A percentile compares a stretch with the other conserved stretches of the same genome.
Conservation (phyloP, 1,284 basidiomycete genomes). For the Fomitopsis palustris region DNA sequence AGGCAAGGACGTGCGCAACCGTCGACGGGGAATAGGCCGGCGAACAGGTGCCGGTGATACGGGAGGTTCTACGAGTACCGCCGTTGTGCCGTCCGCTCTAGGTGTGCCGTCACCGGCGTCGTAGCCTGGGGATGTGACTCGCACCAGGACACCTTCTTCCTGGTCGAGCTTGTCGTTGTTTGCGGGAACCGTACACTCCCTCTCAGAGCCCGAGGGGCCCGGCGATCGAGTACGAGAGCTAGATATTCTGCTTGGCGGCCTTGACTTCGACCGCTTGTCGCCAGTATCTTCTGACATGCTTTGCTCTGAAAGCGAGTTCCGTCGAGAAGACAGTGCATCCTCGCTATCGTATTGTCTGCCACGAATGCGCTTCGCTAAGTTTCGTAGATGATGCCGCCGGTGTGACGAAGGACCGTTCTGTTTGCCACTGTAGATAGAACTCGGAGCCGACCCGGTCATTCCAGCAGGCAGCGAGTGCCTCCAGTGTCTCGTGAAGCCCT, state of each 20-base stretch:
- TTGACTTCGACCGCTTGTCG: conserved; percentile 16
- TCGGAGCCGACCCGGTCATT: conserved; percentile 30
- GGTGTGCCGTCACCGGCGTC: conserved; percentile 9
- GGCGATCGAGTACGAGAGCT: conserved; percentile 3
- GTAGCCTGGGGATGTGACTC: neutral
- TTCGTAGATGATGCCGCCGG: conserved; percentile 37
- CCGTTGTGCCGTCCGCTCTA: neutral
- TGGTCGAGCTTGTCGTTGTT: neutral
- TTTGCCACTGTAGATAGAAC: conserved; percentile 33
- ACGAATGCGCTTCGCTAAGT: conserved; percentile 35
- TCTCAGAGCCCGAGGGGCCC: neutral
- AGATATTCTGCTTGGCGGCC: conserved; percentile 11
- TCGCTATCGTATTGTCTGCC: conserved; percentile 38
- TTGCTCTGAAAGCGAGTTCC: conserved; percentile 46
- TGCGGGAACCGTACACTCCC: neutral
- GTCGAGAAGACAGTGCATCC: conserved; percentile 42
- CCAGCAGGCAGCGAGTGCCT: conserved; percentile 27
- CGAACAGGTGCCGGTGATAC: neutral
- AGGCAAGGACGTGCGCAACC: conserved; percentile 25
- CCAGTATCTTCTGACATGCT: conserved; percentile 32
- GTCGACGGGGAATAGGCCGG: conserved; percentile 16
- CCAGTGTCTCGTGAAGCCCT: conserved; percentile 39
- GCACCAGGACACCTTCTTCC: neutral
- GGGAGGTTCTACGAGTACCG: neutral
- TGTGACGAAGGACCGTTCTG: conserved; percentile 38